Evolutionary conservation across 805 yeast genomes (phyloP).

Genomic region (Suhomyces faveliae): DNA sequence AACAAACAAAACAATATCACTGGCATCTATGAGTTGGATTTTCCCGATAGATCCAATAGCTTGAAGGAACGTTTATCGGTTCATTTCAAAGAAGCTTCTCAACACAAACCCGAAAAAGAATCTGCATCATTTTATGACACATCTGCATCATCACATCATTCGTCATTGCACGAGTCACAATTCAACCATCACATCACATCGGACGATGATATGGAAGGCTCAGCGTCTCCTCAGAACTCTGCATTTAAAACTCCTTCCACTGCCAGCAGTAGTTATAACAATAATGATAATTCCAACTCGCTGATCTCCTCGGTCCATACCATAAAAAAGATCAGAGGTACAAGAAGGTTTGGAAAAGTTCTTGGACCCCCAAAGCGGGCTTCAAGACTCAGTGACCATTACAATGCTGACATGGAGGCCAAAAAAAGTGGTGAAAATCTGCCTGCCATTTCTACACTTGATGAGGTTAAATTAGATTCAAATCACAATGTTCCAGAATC

Average conservation of each 20-base stretch:
- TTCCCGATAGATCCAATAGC: constrained; percentile 23
- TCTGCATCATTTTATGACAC: constrained; percentile 4
- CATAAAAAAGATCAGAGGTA: constrained; percentile 30
- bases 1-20: constrained; percentile 16
- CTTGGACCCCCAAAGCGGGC: constrained; percentile 55
- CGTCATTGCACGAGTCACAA: constrained; percentile 5
- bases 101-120: not conserved
- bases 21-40: constrained; percentile 33
- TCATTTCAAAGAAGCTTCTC: constrained; percentile 24
- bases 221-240: constrained; percentile 6
- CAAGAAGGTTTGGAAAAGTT: constrained; percentile 36
- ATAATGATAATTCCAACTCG: not conserved
- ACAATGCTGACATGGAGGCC: constrained; percentile 3
- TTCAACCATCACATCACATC: constrained; percentile 12
- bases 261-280: constrained; percentile 9
- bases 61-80: constrained; percentile 32
- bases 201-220: constrained; percentile 14
- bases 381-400: constrained; percentile 20
- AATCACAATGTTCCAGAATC: not conserved
- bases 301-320: constrained; percentile 12
- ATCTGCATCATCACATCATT: constrained; percentile 5
- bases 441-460: constrained; percentile 8
- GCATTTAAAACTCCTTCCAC: constrained; percentile 11
- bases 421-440: constrained; percentile 1
- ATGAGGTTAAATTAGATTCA: not conserved